phyloP scores from a whole-genome alignment of 2,329 filamentous ascomycete species.

The Colletotrichum neosansevieriae region DNA sequence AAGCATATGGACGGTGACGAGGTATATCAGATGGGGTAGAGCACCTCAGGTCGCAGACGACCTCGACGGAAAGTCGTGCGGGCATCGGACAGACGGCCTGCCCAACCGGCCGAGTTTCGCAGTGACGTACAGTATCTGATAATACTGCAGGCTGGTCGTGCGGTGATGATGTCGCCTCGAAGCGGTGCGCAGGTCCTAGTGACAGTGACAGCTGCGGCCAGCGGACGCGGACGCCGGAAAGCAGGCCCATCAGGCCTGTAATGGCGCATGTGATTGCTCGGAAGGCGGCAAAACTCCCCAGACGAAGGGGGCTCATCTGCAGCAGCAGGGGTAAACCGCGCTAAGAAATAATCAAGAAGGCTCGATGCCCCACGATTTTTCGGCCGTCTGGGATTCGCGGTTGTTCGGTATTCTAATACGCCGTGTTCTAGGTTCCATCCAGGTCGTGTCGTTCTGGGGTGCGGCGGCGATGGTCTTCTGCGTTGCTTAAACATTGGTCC shows the following conservation, averaged over 20 bases:
- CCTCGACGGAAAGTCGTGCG: conserved; percentile 32
- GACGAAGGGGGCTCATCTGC: conserved; percentile 26
- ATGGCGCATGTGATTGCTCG: conserved; percentile 44
- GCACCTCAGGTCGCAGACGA: conserved; percentile 1
- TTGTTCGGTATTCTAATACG: conserved; percentile 18
- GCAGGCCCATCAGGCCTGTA: conserved; percentile 30
- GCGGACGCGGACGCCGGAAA: conserved; percentile 26
- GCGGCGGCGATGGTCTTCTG: conserved; percentile 16
- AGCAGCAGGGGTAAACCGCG: conserved; percentile 32
- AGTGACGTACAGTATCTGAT: conserved; percentile 27
- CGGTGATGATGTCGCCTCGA: no score
- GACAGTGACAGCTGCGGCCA: conserved; percentile 21
- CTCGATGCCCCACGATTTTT: conserved; percentile 42
- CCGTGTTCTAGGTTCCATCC: neutral
- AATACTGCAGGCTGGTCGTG: conserved; percentile 21
- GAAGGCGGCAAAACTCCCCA: conserved; percentile 37
- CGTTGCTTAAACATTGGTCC: conserved; percentile 14
- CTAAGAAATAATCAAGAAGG: conserved; percentile 42
- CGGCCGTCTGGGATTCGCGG: conserved; percentile 17
- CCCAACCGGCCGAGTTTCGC: conserved; percentile 33
- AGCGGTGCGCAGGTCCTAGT: no score
- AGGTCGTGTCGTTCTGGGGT: neutral
- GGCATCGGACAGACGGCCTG: conserved; percentile 9
- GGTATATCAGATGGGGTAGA: neutral
- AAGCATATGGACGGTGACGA: neutral